A percentile compares a stretch with the other conserved stretches of the same genome.
Conservation (phyloP, 2,329 filamentous ascomycete genomes). For the Neocucurbitaria cava region DNA sequence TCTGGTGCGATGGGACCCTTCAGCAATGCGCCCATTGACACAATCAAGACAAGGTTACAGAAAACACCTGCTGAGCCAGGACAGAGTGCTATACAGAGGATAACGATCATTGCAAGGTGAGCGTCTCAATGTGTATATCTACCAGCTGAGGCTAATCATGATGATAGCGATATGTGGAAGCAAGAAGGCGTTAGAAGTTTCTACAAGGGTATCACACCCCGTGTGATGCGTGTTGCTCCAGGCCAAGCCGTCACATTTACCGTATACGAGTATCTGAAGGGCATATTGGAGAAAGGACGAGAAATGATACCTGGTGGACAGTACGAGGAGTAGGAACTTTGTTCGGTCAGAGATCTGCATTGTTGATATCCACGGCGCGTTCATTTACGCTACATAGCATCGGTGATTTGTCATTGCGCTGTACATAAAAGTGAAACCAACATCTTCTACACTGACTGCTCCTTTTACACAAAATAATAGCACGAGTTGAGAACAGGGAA, state of each 20-base stretch:
- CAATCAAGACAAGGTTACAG: constrained; percentile 96
- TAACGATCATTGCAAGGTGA: constrained; percentile 71
- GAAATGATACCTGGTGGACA: constrained; percentile 56
- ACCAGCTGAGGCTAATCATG: not conserved
- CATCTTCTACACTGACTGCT: not conserved
- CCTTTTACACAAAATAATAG: not conserved
- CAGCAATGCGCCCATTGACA: constrained; percentile 97
- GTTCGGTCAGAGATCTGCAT: not conserved
- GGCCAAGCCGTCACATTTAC: constrained; percentile 83
- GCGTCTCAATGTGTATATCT: constrained; percentile 30
- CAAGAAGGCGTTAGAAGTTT: constrained; percentile 95
- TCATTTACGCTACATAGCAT: not conserved
- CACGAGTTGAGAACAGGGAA: not conserved
- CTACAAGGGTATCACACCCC: constrained; percentile 98
- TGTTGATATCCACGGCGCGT: constrained; percentile 20
- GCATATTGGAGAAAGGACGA: constrained; percentile 55
- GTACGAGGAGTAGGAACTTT: constrained; percentile 55
- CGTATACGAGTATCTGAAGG: constrained; percentile 61
- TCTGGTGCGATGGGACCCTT: constrained; percentile 94
- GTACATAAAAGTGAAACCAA: constrained; percentile 1
- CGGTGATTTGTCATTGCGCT: not conserved
- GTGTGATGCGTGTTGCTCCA: constrained; percentile 96
- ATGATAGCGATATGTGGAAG: constrained; percentile 61
- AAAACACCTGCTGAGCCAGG: constrained; percentile 84
- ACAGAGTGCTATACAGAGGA: constrained; percentile 79